Conservation (phyloP, 2,329 filamentous ascomycete species). For the Pezicula carpinea region DNA sequence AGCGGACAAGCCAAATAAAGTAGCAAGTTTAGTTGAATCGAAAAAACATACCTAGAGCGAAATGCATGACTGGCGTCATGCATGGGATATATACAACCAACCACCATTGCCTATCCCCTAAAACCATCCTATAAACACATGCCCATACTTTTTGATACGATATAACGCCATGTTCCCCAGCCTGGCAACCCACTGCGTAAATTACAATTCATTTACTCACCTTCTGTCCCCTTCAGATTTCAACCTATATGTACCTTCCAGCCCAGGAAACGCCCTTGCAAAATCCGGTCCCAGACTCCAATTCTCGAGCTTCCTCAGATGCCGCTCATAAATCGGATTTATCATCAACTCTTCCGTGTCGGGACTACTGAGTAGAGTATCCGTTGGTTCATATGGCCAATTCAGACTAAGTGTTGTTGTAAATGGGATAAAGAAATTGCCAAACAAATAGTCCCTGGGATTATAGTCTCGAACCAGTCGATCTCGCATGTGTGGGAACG, state of each 20-base stretch:
- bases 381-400: conserved; percentile 76
- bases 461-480: conserved; percentile 49
- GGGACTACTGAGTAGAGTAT: conserved; percentile 57
- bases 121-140: neutral
- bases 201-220: neutral
- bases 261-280: conserved; percentile 55
- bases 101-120: no score
- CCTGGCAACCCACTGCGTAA: neutral
- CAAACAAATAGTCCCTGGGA: conserved; percentile 56
- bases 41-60: no score
- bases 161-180: neutral
- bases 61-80: no score
- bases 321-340: conserved; percentile 81
- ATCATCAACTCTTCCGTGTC: conserved; percentile 66
- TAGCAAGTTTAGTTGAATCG: no score
- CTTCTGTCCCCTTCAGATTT: conserved; percentile 23
- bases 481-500: conserved; percentile 75
- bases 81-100: no score
- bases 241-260: conserved; percentile 39
- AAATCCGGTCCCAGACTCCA: conserved; percentile 76
- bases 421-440: conserved; percentile 79
- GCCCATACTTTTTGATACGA: neutral
- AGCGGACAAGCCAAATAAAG: no score
- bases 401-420: conserved; percentile 72
- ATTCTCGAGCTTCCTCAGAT: conserved; percentile 70